A percentile compares a stretch with the other conserved stretches of the same genome.
phyloP scores from a whole-genome alignment of 208 protist genomes.

The Trypanosoma congolense region DNA sequence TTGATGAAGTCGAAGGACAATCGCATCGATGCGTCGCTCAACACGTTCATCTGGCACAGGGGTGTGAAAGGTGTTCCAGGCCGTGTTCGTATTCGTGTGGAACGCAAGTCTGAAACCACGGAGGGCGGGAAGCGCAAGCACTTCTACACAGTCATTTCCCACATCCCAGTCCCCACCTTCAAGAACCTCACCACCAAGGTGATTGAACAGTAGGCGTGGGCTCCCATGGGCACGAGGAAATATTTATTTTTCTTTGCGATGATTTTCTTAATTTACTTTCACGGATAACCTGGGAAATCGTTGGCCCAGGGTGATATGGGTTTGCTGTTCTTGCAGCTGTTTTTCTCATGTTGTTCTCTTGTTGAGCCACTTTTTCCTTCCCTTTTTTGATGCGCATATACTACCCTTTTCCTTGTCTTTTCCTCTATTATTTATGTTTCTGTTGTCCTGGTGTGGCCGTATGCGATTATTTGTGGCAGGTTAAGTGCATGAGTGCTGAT shows the following conservation, averaged over 20 bases:
- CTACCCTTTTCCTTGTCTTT: too few relatives aligned
- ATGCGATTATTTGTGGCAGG: too few relatives aligned
- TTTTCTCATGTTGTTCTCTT: too few relatives aligned
- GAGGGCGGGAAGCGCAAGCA: conserved; percentile 85
- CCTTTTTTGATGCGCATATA: too few relatives aligned
- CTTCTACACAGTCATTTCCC: conserved; percentile 89
- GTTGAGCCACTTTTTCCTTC: too few relatives aligned
- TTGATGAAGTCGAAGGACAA: conserved; percentile 97
- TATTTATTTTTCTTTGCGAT: conserved; percentile 12
- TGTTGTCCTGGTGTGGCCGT: too few relatives aligned
- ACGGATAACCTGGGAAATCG: too few relatives aligned
- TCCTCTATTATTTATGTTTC: too few relatives aligned
- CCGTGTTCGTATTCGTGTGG: conserved; percentile 93
- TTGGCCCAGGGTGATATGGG: too few relatives aligned
- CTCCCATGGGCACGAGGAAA: neutral
- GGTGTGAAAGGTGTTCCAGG: conserved; percentile 92
- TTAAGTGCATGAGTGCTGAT: too few relatives aligned
- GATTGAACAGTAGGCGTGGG: conserved; percentile 49
- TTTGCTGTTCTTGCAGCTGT: too few relatives aligned
- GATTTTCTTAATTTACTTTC: conserved; percentile 15
- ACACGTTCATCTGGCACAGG: conserved; percentile 96
- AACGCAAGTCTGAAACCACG: conserved; percentile 77
- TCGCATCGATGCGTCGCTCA: conserved; percentile 94
- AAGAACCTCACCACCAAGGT: conserved; percentile 83
- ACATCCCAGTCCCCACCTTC: conserved; percentile 78